Evolutionary conservation across 441 rosid species (phyloP), one percentile per base, ranked within the genome.

Genomic region (Adansonia rubrostipa): DNA sequence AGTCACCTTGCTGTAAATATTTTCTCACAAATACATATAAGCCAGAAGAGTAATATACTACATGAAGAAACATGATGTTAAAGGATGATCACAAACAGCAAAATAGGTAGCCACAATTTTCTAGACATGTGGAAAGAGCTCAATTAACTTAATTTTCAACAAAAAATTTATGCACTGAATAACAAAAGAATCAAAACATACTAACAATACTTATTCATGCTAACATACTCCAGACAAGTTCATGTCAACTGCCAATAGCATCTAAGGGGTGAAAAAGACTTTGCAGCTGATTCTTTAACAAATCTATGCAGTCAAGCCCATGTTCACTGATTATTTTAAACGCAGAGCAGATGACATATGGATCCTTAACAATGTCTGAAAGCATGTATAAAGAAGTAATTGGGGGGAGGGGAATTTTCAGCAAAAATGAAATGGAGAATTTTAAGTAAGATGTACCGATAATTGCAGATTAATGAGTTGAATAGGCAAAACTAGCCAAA

Each of bases 111-210:
- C 47, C 22, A 51, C 45, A 71, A 5, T 58, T 51, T 51, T 33
- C 24, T 24, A 9, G 28, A 28, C 22, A 71, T 33, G 17, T 53
- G 24, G 22, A 50, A 71, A 7, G 14, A 50, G 44, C 44, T 14
- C 14, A 24, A 50, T 13, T 28, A 71, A 71, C 47, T 71, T 68
- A 47, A 19, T 1, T 51, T 53, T 47, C 17, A 47, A 9, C 50
- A 66, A 44, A 66, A 69, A 45, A 8, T 47, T 10, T 3, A 10
- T 1, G 33, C 15, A 20, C 5, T 20, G 10, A 17, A 45, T 48
- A 68, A 68, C 8, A 45, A 47, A 69, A 47, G 10, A 48, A 69
- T 69, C 36, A 69, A 67, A 40, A 20, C 11, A 69, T 20, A 20
- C 19, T 68, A 48, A 19, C n/a, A 47, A 33, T 13, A 47, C 3